A percentile compares a stretch with the other conserved stretches of the same genome.
phyloP scores from a whole-genome alignment of 2,329 filamentous ascomycete species.

The Hymenoscyphus infarciens region DNA sequence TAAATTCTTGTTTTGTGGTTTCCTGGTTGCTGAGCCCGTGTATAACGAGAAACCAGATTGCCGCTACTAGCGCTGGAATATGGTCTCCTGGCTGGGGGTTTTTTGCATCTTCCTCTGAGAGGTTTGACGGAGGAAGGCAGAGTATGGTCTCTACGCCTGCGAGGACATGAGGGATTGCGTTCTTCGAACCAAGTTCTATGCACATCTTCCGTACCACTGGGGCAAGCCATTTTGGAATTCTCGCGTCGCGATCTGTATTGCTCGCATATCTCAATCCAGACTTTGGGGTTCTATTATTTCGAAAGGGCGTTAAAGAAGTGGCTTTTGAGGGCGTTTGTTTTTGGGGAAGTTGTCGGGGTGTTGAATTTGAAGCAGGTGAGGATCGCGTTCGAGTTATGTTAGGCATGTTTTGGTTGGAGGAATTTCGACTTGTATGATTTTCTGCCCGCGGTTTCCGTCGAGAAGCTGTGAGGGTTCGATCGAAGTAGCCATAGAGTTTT shows the following conservation, averaged over 20 bases:
- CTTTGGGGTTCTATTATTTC: slow-evolving; percentile 29
- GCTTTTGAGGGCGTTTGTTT: slow-evolving; percentile 46
- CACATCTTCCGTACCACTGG: slow-evolving; percentile 65
- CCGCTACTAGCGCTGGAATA: slow-evolving; percentile 53
- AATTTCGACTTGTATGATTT: slow-evolving; percentile 23
- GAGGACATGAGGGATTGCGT: slow-evolving; percentile 67
- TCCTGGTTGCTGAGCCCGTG: slow-evolving; percentile 42
- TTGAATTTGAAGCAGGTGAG: slow-evolving; percentile 9
- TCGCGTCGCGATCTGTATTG: slow-evolving; percentile 23
- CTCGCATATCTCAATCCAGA: slow-evolving; percentile 23
- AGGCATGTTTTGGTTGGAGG: neutral
- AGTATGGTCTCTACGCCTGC: slow-evolving; percentile 61
- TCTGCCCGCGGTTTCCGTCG: slow-evolving; percentile 13
- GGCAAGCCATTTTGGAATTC: slow-evolving; percentile 63
- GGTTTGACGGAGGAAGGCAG: slow-evolving; percentile 30
- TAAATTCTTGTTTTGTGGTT: slow-evolving; percentile 42
- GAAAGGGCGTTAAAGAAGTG: slow-evolving; percentile 39
- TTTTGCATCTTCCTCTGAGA: slow-evolving; percentile 5
- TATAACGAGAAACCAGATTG: slow-evolving; percentile 58
- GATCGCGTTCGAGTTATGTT: slow-evolving; percentile 10
- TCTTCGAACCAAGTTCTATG: slow-evolving; percentile 55
- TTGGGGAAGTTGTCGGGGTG: slow-evolving; percentile 22
- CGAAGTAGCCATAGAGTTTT: slow-evolving; percentile 76
- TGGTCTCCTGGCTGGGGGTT: slow-evolving; percentile 35
- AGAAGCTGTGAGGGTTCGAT: slow-evolving; percentile 57